Evolutionary conservation across 371 early-diverging fungal genomes (phyloP).

Genomic region (Mortierella sp.): DNA sequence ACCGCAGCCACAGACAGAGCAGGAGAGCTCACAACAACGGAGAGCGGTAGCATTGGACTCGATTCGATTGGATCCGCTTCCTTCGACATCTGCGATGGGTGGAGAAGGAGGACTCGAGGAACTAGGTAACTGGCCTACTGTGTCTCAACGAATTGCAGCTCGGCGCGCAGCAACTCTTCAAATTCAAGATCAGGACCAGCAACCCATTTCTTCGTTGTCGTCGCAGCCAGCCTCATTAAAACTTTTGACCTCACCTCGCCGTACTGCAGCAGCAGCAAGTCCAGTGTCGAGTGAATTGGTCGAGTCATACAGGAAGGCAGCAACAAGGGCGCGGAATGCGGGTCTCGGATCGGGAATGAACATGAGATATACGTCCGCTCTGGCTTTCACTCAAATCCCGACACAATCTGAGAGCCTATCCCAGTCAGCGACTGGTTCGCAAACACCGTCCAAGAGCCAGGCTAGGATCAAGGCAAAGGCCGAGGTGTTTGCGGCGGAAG

Average conservation of each 20-base stretch:
- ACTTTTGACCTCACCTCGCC: background rate
- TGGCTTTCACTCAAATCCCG: background rate
- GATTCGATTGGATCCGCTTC: background rate
- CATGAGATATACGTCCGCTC: background rate
- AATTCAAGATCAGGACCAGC: background rate
- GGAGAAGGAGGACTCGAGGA: constrained; percentile 6
- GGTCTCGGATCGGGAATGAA: background rate
- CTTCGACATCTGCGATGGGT: background rate
- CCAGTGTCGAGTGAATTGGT: background rate
- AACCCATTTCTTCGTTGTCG: background rate
- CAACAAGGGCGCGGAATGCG: constrained; percentile 1
- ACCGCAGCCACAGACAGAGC: background rate
- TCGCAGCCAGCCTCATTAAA: background rate
- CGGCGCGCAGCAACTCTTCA: background rate
- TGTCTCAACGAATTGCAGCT: background rate
- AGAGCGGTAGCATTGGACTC: background rate
- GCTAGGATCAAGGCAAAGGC: constrained; percentile 20
- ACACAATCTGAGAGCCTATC: background rate
- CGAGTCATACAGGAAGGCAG: constrained; percentile 1
- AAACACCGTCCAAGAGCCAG: constrained; percentile 7
- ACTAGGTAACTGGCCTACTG: background rate
- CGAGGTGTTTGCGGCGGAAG: constrained; percentile 21
- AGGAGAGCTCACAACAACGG: background rate
- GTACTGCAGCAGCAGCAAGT: background rate
- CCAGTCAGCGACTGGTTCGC: background rate